phyloP scores from a whole-genome alignment of 768 basidiomycete species.

The Daedaleopsis sinensis region DNA sequence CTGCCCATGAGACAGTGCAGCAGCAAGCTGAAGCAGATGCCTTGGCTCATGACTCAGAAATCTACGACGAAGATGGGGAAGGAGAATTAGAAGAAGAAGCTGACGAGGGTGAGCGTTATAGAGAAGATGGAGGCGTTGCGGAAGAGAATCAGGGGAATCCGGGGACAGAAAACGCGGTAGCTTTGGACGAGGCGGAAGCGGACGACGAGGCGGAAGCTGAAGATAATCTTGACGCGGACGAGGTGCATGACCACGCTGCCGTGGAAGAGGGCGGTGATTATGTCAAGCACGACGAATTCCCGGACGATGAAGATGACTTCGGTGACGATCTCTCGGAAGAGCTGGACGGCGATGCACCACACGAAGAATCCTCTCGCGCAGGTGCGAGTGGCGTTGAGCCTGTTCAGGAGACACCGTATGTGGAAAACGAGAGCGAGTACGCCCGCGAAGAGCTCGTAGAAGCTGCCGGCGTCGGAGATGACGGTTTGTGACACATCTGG shows the following conservation, averaged over 20 bases:
- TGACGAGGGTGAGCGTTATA: not conserved
- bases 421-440: not conserved
- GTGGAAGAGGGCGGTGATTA: slow-evolving; percentile 41
- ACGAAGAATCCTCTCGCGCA: slow-evolving; percentile 47
- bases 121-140: not conserved
- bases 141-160: not conserved
- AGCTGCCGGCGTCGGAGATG: not conserved
- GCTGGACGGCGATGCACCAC: slow-evolving; percentile 41
- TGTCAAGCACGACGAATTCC: slow-evolving; percentile 32
- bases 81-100: not conserved
- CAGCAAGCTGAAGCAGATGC: slow-evolving; percentile 1
- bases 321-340: slow-evolving; percentile 39
- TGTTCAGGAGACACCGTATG: not conserved
- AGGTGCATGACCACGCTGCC: slow-evolving; percentile 29
- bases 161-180: not conserved
- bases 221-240: slow-evolving; percentile 32
- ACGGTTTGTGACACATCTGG: not conserved
- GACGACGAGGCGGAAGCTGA: slow-evolving; percentile 16
- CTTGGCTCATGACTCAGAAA: not conserved
- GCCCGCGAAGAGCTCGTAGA: not conserved
- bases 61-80: not conserved
- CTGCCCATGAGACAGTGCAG: not conserved
- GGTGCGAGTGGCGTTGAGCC: not conserved
- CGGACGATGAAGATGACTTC: slow-evolving; percentile 40
- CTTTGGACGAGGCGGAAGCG: slow-evolving; percentile 10